Evolutionary conservation across 2,329 filamentous ascomycete species (phyloP), one percentile per base, ranked within the genome.

Genomic region (Claviceps fusiformis): DNA sequence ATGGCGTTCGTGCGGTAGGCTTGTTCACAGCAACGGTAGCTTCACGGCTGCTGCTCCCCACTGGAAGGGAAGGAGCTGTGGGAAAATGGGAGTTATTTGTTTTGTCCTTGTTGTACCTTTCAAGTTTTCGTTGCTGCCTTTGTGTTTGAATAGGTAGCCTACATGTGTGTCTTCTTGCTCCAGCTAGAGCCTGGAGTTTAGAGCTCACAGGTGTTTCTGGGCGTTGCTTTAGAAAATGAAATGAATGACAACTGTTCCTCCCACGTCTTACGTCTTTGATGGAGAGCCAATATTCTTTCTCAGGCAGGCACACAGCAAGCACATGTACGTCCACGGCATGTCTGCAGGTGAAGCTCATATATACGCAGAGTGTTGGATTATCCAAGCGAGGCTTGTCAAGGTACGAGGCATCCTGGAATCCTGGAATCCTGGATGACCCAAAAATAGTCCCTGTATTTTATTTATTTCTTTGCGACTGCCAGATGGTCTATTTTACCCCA

Each of bases 141-240:
- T 19, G 43, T 44, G 27, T 50, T 41, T 10, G 29, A 29, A 39
- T 46, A 55, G 55, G 45, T 57, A 57, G 55, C 55, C 45, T 52
- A 52, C 44, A 37, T 49, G 53, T 53, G 53, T 55, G 41, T 44
- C 9, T 48, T 41, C 19, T 19, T 19, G 49, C 43, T 49, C 55
- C 48, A 52, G 55, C 43, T 31, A 44, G 35, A 35, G 37, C 11
- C 52, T 49, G 45, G 52, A 31, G 19, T 49, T 13, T 45, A 57
- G 55, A 54, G 29, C 44, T 50, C 55, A 47, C 44, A 44, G 50
- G 49, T 53, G 55, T 55, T 57, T 52, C 35, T 52, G 19, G 53
- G 49, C n/a, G 37, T 53, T 41, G 29, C 19, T 19, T 19, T 19
- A 19, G 19, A 43, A 44, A 27, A 29, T 37, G n/a, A 46, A 50